Percentiles rank a stretch among this genome's conserved stretches.
Conservation (phyloP, 257 asterid genomes). For the Galeopsis tetrahit region DNA sequence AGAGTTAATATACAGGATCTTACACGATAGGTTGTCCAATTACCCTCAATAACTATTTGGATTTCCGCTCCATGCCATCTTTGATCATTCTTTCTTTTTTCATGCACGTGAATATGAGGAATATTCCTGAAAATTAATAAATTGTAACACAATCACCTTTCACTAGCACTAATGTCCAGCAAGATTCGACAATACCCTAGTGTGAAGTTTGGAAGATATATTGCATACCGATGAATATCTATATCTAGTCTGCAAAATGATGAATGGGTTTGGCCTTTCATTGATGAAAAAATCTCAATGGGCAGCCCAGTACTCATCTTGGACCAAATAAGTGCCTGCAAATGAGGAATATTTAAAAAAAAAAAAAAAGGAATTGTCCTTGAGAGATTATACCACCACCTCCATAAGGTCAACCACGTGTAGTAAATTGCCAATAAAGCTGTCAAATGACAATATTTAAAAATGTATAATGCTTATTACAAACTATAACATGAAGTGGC, state of each 20-base stretch:
- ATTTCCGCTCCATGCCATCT: constrained; percentile 94
- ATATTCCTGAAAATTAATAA: constrained; percentile 57
- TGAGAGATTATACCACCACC: constrained; percentile 5
- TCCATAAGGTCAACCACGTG: not conserved
- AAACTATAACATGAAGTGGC: constrained; percentile 8
- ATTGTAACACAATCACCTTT: constrained; percentile 28
- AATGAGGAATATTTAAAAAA: constrained; percentile 3
- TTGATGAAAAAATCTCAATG: constrained; percentile 81
- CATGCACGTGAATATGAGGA: constrained; percentile 90
- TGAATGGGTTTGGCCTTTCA: constrained; percentile 71
- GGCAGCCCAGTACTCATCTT: constrained; percentile 98
- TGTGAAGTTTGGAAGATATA: constrained; percentile 25
- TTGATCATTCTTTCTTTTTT: constrained; percentile 62
- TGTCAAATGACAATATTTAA: constrained; percentile 19
- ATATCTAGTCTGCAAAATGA: constrained; percentile 91
- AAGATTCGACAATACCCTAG: constrained; percentile 23
- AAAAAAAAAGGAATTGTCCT: constrained; percentile 5
- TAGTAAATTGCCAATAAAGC: constrained; percentile 11
- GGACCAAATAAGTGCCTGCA: constrained; percentile 96
- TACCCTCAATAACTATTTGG: constrained; percentile 91
- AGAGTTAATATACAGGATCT: constrained; percentile 32
- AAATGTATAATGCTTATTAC: constrained; percentile 3
- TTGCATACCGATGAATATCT: constrained; percentile 68
- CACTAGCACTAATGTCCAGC: constrained; percentile 12
- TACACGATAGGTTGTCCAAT: constrained; percentile 95